These are phyloP conservation scores for Lactarius vividus DNA, from an alignment of 768 basidiomycete species.

Conservation along the genomic window DNA sequence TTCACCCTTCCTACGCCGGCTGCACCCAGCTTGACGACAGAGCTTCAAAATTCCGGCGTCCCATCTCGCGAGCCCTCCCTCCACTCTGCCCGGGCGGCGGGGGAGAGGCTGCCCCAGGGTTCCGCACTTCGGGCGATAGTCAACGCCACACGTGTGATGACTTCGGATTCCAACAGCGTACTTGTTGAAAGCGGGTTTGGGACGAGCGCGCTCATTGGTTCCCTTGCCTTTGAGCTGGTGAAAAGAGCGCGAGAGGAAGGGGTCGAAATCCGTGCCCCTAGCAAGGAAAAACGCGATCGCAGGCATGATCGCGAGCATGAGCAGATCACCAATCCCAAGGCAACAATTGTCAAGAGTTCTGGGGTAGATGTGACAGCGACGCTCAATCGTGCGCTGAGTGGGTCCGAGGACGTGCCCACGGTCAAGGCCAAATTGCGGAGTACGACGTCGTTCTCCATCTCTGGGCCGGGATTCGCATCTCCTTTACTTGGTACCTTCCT, in stretches of 20 bases:
- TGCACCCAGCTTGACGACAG: conserved; percentile 25
- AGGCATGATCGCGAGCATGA: conserved; percentile 27
- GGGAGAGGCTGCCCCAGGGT: conserved; percentile 49
- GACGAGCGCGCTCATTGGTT: conserved; percentile 55
- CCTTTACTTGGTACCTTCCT: conserved; percentile 63
- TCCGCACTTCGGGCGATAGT: conserved; percentile 70
- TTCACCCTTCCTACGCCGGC: conserved; percentile 15
- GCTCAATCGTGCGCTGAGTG: conserved; percentile 27
- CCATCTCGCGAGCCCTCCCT: conserved; percentile 26
- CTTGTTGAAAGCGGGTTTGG: conserved; percentile 69
- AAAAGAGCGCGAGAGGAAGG: conserved; percentile 64
- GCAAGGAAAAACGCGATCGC: conserved; percentile 44
- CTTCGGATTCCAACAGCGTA: conserved; percentile 69
- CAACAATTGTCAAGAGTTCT: conserved; percentile 29
- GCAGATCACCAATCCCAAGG: conserved; percentile 16
- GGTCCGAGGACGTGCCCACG: conserved; percentile 17
- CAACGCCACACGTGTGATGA: conserved; percentile 87
- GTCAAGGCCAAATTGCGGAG: conserved; percentile 30
- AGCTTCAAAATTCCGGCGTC: conserved; percentile 18
- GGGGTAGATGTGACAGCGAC: conserved; percentile 45
- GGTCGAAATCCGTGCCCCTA: conserved; percentile 46
- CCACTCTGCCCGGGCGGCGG: conserved; percentile 14
- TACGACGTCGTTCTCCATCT: conserved; percentile 45
- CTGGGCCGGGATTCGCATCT: conserved; percentile 42
- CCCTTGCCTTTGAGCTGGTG: conserved; percentile 66